A percentile compares a stretch with the other conserved stretches of the same genome.
Conservation (phyloP, 768 basidiomycete species). For the Albatrellus ellisii region DNA sequence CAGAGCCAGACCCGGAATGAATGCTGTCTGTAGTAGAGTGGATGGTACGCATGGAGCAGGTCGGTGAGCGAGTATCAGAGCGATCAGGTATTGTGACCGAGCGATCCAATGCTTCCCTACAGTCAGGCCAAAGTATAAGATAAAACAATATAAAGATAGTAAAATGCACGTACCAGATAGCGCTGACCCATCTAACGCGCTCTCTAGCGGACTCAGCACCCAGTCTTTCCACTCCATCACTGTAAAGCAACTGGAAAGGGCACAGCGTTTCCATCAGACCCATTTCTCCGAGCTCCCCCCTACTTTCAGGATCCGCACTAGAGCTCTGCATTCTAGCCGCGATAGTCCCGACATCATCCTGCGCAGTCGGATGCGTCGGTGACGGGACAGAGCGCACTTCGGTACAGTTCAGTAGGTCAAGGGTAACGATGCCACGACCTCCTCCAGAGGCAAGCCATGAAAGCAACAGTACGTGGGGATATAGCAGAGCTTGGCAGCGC, state of each 20-base stretch:
- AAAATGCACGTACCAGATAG: conserved; percentile 53
- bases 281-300: conserved; percentile 22
- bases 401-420: conserved; percentile 79
- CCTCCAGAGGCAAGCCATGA: conserved; percentile 83
- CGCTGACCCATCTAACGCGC: conserved; percentile 83
- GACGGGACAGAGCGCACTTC: conserved; percentile 77
- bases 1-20: conserved; percentile 44
- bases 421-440: conserved; percentile 71
- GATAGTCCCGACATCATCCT: conserved; percentile 77
- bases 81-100: conserved; percentile 37
- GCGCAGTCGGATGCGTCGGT: conserved; percentile 66
- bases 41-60: conserved; percentile 58
- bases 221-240: conserved; percentile 79
- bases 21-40: conserved; percentile 34
- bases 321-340: conserved; percentile 57
- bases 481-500: conserved; percentile 70
- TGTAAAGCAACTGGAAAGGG: conserved; percentile 85
- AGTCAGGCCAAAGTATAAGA: background rate
- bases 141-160: background rate
- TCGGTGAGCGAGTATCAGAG: conserved; percentile 36
- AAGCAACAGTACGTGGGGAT: conserved; percentile 72
- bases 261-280: conserved; percentile 59
- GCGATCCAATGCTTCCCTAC: conserved; percentile 70
- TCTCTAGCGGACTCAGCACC: conserved; percentile 83
- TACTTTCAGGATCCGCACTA: conserved; percentile 25